Evolutionary conservation across 192 early-diverging fungal genomes (phyloP).

Genomic region (Rhizoclosmatium globosum): DNA sequence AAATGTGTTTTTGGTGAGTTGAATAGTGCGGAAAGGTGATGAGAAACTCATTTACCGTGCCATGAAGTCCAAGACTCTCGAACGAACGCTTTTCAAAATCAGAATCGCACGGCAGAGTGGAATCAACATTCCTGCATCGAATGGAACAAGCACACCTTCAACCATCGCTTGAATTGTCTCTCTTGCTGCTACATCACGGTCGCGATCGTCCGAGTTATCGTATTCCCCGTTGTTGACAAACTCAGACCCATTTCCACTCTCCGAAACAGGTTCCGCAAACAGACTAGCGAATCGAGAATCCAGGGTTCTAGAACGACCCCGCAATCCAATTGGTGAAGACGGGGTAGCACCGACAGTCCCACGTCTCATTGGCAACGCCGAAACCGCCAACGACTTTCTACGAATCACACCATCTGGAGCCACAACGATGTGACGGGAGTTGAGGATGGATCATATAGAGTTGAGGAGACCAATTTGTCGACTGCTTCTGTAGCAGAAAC

Average conservation of each 20-base stretch:
- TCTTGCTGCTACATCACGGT: conserved; percentile 13
- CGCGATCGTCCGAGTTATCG: conserved; percentile 16
- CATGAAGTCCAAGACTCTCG: conserved; percentile 24
- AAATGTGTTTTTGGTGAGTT: not conserved
- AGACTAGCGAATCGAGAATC: not conserved
- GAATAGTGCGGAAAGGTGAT: not conserved
- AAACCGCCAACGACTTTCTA: conserved; percentile 18
- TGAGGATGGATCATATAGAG: not conserved
- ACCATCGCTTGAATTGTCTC: conserved; percentile 28
- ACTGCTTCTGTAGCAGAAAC: not conserved
- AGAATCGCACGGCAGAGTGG: conserved; percentile 23
- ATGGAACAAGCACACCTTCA: conserved; percentile 16
- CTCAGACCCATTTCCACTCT: not conserved
- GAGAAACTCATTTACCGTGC: conserved; percentile 9
- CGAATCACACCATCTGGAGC: conserved; percentile 31
- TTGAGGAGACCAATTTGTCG: not conserved
- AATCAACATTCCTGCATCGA: conserved; percentile 33
- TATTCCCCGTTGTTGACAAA: not conserved
- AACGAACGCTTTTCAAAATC: conserved; percentile 24
- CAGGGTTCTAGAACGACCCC: not conserved
- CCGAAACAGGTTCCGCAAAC: not conserved
- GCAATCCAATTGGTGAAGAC: not conserved
- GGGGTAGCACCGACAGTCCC: not conserved
- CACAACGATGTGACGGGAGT: conserved; percentile 4
- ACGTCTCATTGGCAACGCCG: not conserved